These are phyloP conservation scores for Isabelozyma gotoi DNA, from an alignment of 805 yeast species.

Conservation along the genomic window DNA sequence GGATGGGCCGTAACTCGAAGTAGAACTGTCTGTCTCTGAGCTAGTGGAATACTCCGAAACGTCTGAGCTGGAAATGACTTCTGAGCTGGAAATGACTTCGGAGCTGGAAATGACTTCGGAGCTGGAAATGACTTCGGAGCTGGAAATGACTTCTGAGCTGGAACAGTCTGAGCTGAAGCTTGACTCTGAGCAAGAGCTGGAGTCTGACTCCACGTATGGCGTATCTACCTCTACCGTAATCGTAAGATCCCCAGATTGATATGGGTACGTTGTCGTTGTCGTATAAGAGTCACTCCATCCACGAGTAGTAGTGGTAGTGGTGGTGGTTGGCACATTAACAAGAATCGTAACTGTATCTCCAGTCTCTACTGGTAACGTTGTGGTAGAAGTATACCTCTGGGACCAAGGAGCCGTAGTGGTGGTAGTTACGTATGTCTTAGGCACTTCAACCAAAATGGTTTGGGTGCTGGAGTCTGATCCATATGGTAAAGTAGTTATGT, in stretches of 20 bases:
- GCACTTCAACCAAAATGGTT: conserved; percentile 1
- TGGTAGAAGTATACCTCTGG: background rate
- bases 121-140: too few relatives aligned
- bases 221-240: background rate
- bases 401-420: background rate
- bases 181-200: background rate
- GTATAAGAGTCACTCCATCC: background rate
- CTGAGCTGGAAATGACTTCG: too few relatives aligned
- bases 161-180: background rate
- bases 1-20: too few relatives aligned
- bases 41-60: too few relatives aligned
- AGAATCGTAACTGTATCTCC: background rate
- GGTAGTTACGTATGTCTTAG: background rate
- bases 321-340: background rate
- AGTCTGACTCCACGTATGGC: background rate
- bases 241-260: background rate
- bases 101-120: too few relatives aligned
- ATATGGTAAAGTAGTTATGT: background rate
- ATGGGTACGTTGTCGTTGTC: conserved; percentile 1
- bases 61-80: too few relatives aligned
- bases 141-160: too few relatives aligned
- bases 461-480: background rate
- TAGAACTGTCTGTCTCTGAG: too few relatives aligned
- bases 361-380: background rate
- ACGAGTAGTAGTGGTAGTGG: conserved; percentile 3